These are phyloP conservation scores for Geotrichum aggregatum DNA, from an alignment of 1,139 yeast genomes.

Conservation along the genomic window DNA sequence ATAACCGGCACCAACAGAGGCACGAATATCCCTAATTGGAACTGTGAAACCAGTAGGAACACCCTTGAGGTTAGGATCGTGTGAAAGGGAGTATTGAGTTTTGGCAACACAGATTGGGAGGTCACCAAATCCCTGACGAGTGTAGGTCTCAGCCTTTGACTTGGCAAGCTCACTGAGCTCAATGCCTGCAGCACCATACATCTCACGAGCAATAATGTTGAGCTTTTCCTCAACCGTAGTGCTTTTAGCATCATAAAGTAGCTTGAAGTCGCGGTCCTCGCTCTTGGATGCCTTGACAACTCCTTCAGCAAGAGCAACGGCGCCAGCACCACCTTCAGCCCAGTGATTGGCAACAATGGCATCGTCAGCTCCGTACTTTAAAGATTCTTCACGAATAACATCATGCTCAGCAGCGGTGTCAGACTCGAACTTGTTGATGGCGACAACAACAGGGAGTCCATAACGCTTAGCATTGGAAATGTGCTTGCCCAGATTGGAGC, in stretches of 20 bases:
- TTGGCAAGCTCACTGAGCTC: conserved; percentile 84
- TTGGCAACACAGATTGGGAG: conserved; percentile 96
- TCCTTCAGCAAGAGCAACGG: conserved; percentile 80
- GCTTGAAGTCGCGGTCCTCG: conserved; percentile 53
- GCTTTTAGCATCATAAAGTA: conserved; percentile 67
- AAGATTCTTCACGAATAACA: conserved; percentile 74
- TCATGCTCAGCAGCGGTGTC: conserved; percentile 83
- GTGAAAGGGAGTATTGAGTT: conserved; percentile 94
- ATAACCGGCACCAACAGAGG: conserved; percentile 95
- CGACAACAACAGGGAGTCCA: conserved; percentile 93
- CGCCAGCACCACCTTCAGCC: conserved; percentile 98
- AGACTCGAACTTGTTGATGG: conserved; percentile 85
- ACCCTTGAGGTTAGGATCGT: conserved; percentile 89
- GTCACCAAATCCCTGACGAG: conserved; percentile 85
- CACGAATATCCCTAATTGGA: conserved; percentile 92
- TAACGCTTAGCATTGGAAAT: conserved; percentile 79
- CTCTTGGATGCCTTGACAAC: conserved; percentile 69
- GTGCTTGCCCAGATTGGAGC: conserved; percentile 88
- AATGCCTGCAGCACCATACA: conserved; percentile 93
- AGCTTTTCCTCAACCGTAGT: conserved; percentile 79
- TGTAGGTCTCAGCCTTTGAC: conserved; percentile 76
- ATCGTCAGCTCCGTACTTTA: conserved; percentile 91
- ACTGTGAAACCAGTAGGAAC: conserved; percentile 91
- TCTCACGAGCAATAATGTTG: conserved; percentile 72
- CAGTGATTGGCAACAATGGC: conserved; percentile 95